Percentiles rank a stretch among this genome's conserved stretches.
These are phyloP conservation scores for Raffaelea ambrosiae DNA, from an alignment of 2,329 filamentous ascomycete species.

Conservation along the genomic window DNA sequence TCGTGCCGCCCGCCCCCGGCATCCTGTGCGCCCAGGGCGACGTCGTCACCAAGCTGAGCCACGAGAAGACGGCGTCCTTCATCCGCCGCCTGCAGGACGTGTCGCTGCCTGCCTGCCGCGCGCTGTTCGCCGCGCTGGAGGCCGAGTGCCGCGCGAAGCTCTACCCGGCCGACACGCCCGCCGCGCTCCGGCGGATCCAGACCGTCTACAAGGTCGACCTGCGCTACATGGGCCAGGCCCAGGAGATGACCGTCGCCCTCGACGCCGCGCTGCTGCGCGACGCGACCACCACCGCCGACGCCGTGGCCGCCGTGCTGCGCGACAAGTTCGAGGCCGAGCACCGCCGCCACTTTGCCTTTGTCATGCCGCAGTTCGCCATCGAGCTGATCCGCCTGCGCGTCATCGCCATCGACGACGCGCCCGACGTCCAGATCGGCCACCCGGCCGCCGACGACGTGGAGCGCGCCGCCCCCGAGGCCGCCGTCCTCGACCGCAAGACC, in stretches of 20 bases:
- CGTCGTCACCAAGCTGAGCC: conserved; percentile 38
- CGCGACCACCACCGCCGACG: conserved; percentile 18
- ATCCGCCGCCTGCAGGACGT: conserved; percentile 31
- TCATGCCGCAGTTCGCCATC: conserved; percentile 31
- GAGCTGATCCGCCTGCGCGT: conserved; percentile 38
- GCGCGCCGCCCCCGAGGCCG: conserved; percentile 42
- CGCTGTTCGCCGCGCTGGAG: conserved; percentile 25
- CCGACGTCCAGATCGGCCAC: conserved; percentile 27
- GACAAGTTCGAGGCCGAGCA: conserved; percentile 30
- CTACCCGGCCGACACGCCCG: conserved; percentile 11
- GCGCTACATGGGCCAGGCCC: conserved; percentile 36
- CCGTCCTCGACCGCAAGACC: conserved; percentile 19
- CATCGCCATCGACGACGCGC: conserved; percentile 31
- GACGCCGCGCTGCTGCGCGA: conserved; percentile 18
- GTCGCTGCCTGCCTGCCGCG: conserved; percentile 22
- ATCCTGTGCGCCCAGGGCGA: conserved; percentile 41
- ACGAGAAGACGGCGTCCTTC: conserved; percentile 35
- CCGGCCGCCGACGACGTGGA: background rate
- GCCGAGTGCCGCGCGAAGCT: conserved; percentile 25
- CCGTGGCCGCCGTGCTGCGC: background rate
- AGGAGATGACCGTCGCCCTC: conserved; percentile 27
- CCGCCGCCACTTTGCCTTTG: conserved; percentile 36
- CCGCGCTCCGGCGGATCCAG: conserved; percentile 20
- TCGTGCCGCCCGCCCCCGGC: conserved; percentile 40
- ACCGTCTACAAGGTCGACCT: conserved; percentile 33